Evolutionary conservation across 352 stramenopile species (phyloP), one percentile per base, ranked within the genome.

Genomic region (Globisporangium orthogonon): DNA sequence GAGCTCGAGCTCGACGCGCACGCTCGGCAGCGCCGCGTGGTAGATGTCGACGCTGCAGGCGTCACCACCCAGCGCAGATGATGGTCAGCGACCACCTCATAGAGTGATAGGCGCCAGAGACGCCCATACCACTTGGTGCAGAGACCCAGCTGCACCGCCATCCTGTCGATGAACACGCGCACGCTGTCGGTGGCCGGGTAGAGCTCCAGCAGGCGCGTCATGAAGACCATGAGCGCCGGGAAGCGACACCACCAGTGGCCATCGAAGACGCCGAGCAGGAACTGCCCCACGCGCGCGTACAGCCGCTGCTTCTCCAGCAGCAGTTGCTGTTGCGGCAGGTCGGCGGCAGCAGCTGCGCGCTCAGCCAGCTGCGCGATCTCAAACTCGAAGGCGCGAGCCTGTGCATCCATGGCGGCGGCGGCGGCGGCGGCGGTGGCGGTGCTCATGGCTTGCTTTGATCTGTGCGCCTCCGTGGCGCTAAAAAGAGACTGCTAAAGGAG

Each of bases 201-300:
- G 9, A 94, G 67, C 66, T 94, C 84, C 57, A 94, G 58, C 11
- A 94, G 58, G n/a, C 83, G 81, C 82, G 91, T 84, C 80, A 94
- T 94, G 60, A 91, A 94, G 52, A 79, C 66, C 84, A 94, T 94
- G 59, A 94, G 84, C 56, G 76, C 70, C 35, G 84, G 80, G 52
- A 85, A 87, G 41, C 54, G 35, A 58, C 84, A 94, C 84, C 84
- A 94, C 84, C 84, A 94, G 63, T 94, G 84, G 44, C 69, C 68
- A 57, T 84, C 66, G 54, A 87, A 69, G 40, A 65, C 73, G 23
- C 69, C 69, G 69, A 91, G 78, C 55, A 94, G 73, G 58, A 91
- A 94, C 60, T 88, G 74, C 31, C 84, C 84, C 30, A 94, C 79
- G 52, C 75, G 75, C 57, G 68, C 83, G 58, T 91, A 94, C 14